These are phyloP conservation scores for Aureobasidium subglaciale DNA, from an alignment of 2,329 filamentous ascomycete species.

Conservation along the genomic window DNA sequence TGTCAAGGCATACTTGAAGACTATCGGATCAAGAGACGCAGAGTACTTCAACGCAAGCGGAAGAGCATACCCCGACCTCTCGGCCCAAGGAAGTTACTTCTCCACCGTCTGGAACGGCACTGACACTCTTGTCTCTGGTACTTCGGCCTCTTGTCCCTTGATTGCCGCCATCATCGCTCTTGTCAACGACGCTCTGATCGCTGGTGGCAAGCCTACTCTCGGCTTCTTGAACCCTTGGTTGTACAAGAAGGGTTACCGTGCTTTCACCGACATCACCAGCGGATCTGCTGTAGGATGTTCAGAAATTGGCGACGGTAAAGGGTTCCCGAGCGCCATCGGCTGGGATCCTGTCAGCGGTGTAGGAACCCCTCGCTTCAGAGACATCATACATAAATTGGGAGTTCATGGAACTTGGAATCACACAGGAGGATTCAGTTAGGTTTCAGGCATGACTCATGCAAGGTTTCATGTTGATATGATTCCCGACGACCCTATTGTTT, in stretches of 20 bases:
- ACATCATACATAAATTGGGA: neutral
- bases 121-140: slow-evolving; percentile 39
- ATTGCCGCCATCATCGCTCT: slow-evolving; percentile 52
- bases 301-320: slow-evolving; percentile 14
- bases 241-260: slow-evolving; percentile 41
- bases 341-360: slow-evolving; percentile 30
- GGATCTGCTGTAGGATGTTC: slow-evolving; percentile 31
- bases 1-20: slow-evolving; percentile 35
- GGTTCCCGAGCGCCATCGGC: slow-evolving; percentile 26
- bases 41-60: slow-evolving; percentile 40
- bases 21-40: slow-evolving; percentile 33
- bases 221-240: slow-evolving; percentile 51
- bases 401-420: slow-evolving; percentile 4
- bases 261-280: slow-evolving; percentile 41
- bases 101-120: slow-evolving; percentile 34
- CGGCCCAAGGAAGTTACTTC: slow-evolving; percentile 46
- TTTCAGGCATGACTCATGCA: neutral
- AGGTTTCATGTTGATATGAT: neutral
- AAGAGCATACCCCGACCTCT: slow-evolving; percentile 41
- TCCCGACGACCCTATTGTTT: neutral
- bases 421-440: neutral
- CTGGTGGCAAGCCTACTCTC: slow-evolving; percentile 40
- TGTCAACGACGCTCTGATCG: slow-evolving; percentile 53
- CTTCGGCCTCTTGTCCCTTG: slow-evolving; percentile 49
- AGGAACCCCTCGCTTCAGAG: slow-evolving; percentile 23